A percentile compares a stretch with the other conserved stretches of the same genome.
These are phyloP conservation scores for Nicotiana paniculata DNA, from an alignment of 257 asterid species.

Conservation along the genomic window DNA sequence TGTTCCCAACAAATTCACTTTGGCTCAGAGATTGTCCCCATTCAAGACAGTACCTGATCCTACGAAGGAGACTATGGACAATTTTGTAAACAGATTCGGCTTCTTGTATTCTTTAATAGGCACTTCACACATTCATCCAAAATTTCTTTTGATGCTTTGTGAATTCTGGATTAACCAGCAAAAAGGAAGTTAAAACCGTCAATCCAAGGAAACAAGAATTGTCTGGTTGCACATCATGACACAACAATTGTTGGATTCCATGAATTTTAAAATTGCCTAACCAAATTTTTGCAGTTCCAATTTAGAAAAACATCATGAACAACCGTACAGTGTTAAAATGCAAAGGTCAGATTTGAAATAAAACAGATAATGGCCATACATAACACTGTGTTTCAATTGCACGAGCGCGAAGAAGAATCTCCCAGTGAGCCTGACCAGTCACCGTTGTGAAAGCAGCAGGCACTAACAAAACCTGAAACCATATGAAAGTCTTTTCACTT, in stretches of 20 bases:
- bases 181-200: neutral
- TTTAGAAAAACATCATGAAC: neutral
- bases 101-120: neutral
- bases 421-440: constrained; percentile 96
- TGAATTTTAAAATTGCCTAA: neutral
- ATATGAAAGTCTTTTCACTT: neutral
- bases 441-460: constrained; percentile 88
- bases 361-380: constrained; percentile 26
- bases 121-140: neutral
- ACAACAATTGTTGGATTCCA: neutral
- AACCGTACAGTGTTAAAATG: neutral
- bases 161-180: neutral
- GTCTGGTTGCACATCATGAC: neutral
- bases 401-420: constrained; percentile 86
- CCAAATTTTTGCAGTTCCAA: neutral
- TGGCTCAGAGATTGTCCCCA: neutral
- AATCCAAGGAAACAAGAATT: neutral
- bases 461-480: constrained; percentile 58
- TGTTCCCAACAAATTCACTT: neutral
- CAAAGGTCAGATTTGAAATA: neutral
- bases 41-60: neutral
- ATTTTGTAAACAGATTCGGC: neutral
- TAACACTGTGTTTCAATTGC: constrained; percentile 96
- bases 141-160: too few relatives aligned
- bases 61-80: neutral